Evolutionary conservation across 345 rosid species (phyloP).

Genomic region (Eucalyptus lansdowneana): DNA sequence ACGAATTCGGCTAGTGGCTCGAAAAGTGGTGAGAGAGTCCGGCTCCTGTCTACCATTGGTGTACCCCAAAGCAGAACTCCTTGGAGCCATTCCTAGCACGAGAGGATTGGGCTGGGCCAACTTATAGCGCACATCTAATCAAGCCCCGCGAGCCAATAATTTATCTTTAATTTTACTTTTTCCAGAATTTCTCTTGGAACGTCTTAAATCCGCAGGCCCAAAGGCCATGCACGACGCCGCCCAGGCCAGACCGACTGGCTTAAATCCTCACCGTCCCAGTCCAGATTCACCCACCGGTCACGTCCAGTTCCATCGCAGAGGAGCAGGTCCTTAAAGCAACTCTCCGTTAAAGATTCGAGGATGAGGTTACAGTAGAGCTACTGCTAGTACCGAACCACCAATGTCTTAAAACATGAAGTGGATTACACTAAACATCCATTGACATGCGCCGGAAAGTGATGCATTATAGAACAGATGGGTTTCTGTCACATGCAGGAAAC

Average conservation of each 20-base stretch:
- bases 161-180: background rate
- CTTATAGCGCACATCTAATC: background rate
- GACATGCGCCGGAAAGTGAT: background rate
- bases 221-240: background rate
- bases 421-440: background rate
- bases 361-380: background rate
- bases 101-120: background rate
- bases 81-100: background rate
- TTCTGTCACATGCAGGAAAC: background rate
- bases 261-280: background rate
- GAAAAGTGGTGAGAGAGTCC: background rate
- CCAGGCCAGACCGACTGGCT: background rate
- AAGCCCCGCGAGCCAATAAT: rapidly evolving
- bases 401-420: background rate
- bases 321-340: background rate
- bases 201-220: background rate
- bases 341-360: background rate
- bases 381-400: background rate
- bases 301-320: background rate
- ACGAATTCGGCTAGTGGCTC: background rate
- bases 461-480: no score
- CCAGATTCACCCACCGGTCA: background rate
- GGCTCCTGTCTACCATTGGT: background rate
- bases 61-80: rapidly evolving
- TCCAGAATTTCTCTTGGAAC: background rate